Evolutionary conservation across 768 basidiomycete species (phyloP).

Genomic region (Mycena metata): DNA sequence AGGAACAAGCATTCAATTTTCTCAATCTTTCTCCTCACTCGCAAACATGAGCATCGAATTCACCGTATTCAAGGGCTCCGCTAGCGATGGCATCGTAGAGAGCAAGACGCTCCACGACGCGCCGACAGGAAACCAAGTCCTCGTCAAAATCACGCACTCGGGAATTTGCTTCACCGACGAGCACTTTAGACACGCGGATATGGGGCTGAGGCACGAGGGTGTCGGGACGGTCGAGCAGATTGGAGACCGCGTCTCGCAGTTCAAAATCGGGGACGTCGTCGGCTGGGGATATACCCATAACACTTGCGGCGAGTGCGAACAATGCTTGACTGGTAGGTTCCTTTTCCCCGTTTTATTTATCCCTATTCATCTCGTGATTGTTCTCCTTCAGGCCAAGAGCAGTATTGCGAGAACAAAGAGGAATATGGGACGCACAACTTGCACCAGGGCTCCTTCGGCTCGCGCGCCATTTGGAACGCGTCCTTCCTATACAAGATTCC

Average conservation of each 20-base stretch:
- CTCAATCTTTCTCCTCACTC: too few relatives aligned
- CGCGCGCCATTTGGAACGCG: slow-evolving; percentile 19
- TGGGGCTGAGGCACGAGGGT: slow-evolving; percentile 58
- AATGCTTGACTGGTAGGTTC: slow-evolving; percentile 46
- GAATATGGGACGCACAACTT: slow-evolving; percentile 18
- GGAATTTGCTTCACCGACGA: slow-evolving; percentile 58
- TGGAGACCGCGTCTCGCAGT: slow-evolving; percentile 37
- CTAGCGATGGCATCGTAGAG: too few relatives aligned
- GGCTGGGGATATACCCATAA: slow-evolving; percentile 43
- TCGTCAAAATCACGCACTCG: slow-evolving; percentile 37
- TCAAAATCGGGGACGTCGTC: slow-evolving; percentile 32
- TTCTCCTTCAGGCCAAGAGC: slow-evolving; percentile 18
- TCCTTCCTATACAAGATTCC: slow-evolving; percentile 53
- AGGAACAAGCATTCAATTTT: too few relatives aligned
- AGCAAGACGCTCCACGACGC: not conserved
- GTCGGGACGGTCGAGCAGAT: slow-evolving; percentile 50
- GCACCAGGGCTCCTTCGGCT: slow-evolving; percentile 10
- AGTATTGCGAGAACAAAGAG: slow-evolving; percentile 26
- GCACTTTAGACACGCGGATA: slow-evolving; percentile 48
- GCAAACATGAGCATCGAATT: too few relatives aligned
- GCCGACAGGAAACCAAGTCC: slow-evolving; percentile 31
- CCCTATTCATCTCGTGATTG: not conserved
- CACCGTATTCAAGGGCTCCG: too few relatives aligned
- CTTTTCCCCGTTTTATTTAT: too few relatives aligned
- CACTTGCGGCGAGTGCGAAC: slow-evolving; percentile 49